Base-by-base conservation (phyloP, 192 early-diverging fungal species). In the Backusella macrospora region DNA sequence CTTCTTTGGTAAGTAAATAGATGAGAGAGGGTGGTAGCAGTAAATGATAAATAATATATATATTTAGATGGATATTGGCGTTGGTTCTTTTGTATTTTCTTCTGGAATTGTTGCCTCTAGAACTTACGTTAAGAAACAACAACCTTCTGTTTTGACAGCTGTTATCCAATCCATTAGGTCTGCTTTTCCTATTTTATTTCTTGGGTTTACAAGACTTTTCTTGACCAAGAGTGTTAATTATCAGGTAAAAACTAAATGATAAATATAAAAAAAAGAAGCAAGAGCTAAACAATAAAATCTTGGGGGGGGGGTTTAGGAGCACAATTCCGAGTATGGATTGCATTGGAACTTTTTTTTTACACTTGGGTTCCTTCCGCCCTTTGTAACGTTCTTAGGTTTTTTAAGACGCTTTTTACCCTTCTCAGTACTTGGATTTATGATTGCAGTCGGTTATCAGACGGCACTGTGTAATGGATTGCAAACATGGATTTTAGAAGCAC, bases 271-370 rank as follows among this genome's bases (percentile, higher is more conserved):
- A 34, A 2, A 34, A 34, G 2, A 34, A 34, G 29, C 29, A 34
- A 34, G 29, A 34, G 2, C n/a, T 34, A 34, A 43, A 9, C 5
- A 4, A 43, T 9, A 43, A 9, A 42, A 42, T 42, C 4, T 42
- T 42, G 5, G 52, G n/a, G n/a, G n/a, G n/a, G n/a, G n/a, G n/a
- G n/a, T n/a, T 63, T 46, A 91, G 87, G 93, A 96, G 52, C 96
- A 99, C 75, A 92, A 92, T 8, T 87, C 93, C 0, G 97, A 99
- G 77, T 99, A 99, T 76, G 97, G 97, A 26, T 86, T 94, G 49
- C 97, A 99, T 72, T 99, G 97, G 97, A 99, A 99, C 86, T 99
- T 99, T 82, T 99, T 98, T 78, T 86, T 97, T 66, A 99, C 97
- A 3, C 86, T 99, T 15, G 94, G 93, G 9, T 82, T 96, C 45